These are phyloP conservation scores for Gracilaria domingensis DNA, from an alignment of 23 red algal species.

Conservation along the genomic window DNA sequence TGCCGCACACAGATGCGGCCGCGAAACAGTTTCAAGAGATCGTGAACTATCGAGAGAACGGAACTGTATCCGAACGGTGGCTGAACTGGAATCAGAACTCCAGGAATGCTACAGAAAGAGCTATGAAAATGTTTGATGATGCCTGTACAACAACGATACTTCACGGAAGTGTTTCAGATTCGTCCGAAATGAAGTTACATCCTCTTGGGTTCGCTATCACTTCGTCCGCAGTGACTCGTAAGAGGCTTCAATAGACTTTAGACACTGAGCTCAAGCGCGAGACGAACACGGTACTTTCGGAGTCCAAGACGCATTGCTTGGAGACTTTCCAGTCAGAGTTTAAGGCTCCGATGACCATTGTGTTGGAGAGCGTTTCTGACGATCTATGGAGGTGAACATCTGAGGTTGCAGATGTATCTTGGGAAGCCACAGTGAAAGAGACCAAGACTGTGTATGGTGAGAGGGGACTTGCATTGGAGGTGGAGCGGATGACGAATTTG, in stretches of 20 bases:
- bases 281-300: conserved; percentile 38
- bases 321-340: conserved; percentile 52
- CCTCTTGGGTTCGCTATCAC: conserved; percentile 44
- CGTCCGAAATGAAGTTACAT: background rate
- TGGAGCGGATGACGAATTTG: conserved; percentile 3
- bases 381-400: conserved; percentile 62
- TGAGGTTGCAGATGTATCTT: conserved; percentile 46
- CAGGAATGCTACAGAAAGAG: conserved; percentile 25
- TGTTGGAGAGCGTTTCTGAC: conserved; percentile 45
- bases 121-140: conserved; percentile 52
- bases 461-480: conserved; percentile 46
- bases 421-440: conserved; percentile 52
- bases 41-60: conserved; percentile 1
- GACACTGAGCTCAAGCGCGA: conserved; percentile 50
- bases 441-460: conserved; percentile 50
- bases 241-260: conserved; percentile 28
- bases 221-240: conserved; percentile 1
- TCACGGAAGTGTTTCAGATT: conserved; percentile 8
- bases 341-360: conserved; percentile 60
- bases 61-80: conserved; percentile 17
- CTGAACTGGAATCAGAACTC: conserved; percentile 30
- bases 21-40: conserved; percentile 23
- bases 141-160: background rate
- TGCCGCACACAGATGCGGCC: conserved; percentile 46
- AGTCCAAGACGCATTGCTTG: conserved; percentile 15